Conservation (phyloP, 306 rosid species). For the Biancaea sappan region DNA sequence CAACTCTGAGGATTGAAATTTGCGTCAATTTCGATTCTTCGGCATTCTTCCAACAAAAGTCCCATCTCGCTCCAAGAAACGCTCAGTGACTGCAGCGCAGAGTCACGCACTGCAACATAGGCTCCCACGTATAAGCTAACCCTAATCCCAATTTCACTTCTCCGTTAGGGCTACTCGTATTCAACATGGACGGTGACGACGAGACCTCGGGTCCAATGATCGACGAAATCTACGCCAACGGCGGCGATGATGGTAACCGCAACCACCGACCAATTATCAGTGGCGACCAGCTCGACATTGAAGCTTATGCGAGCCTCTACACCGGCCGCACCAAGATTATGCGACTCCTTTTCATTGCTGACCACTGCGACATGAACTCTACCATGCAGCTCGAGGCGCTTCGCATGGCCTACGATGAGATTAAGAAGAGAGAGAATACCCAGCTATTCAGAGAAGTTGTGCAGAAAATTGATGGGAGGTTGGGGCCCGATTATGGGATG, state of each 20-base stretch:
- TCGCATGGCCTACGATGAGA: constrained; percentile 96
- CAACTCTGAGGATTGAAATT: too few relatives aligned
- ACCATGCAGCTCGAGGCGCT: constrained; percentile 84
- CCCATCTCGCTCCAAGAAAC: background rate
- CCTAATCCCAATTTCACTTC: constrained; percentile 31
- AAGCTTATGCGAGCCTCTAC: constrained; percentile 87
- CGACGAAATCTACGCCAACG: constrained; percentile 86
- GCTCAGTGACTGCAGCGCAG: background rate
- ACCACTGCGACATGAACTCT: constrained; percentile 53
- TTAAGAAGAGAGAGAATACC: constrained; percentile 96
- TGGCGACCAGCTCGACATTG: constrained; percentile 95
- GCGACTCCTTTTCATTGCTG: constrained; percentile 83
- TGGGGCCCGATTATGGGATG: constrained; percentile 61
- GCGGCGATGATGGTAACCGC: constrained; percentile 58
- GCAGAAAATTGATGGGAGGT: constrained; percentile 72
- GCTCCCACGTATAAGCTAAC: constrained; percentile 31
- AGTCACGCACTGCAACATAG: constrained; percentile 29
- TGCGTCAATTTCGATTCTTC: background rate
- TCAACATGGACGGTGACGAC: constrained; percentile 76
- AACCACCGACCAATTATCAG: constrained; percentile 67
- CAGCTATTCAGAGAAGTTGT: constrained; percentile 77
- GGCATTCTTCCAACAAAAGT: background rate
- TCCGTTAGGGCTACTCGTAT: background rate
- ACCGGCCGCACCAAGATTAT: constrained; percentile 83
- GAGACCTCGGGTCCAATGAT: constrained; percentile 70